phyloP scores from a whole-genome alignment of 1,284 basidiomycete species.

The Phaffia rhodozyma region DNA sequence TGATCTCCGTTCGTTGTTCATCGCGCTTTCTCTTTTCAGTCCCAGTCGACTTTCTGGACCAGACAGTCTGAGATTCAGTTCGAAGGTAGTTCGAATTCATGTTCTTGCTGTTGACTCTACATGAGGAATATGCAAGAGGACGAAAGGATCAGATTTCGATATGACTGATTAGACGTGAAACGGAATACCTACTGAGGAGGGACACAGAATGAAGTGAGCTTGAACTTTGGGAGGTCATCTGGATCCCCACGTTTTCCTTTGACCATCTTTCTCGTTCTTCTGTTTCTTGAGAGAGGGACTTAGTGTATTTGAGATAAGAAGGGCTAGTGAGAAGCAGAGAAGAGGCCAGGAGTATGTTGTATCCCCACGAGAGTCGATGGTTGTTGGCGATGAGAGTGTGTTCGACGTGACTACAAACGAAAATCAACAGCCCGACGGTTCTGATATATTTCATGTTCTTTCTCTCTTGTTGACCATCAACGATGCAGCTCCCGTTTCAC shows the following conservation, averaged over 20 bases:
- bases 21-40: conserved; percentile 5
- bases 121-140: neutral
- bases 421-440: too few species aligned
- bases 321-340: too few species aligned
- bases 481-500: too few species aligned
- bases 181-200: conserved; percentile 9
- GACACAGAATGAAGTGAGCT: conserved; percentile 10
- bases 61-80: conserved; percentile 3
- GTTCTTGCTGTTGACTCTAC: conserved; percentile 17
- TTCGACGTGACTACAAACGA: too few species aligned
- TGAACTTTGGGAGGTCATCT: conserved; percentile 13
- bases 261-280: neutral
- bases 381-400: too few species aligned
- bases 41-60: neutral
- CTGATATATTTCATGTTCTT: too few species aligned
- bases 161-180: neutral
- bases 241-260: conserved; percentile 12
- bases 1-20: neutral
- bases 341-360: too few species aligned
- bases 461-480: too few species aligned
- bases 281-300: too few species aligned
- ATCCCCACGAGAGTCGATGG: too few species aligned
- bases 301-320: too few species aligned
- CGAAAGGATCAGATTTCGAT: neutral
- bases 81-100: conserved; percentile 10